Conservation (phyloP, 345 rosid species). For the Linum lewisii region DNA sequence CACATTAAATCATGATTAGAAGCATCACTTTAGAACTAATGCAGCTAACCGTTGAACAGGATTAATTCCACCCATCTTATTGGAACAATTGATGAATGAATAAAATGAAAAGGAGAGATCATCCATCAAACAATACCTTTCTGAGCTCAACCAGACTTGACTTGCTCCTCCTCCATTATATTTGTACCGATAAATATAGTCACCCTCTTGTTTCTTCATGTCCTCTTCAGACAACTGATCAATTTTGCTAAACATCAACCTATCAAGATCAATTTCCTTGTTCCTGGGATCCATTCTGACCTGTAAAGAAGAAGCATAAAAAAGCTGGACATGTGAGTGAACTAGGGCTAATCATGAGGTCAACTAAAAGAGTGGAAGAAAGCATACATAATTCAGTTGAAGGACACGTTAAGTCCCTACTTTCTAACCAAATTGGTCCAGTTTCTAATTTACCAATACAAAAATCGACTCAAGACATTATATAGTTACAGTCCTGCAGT, state of each 20-base stretch:
- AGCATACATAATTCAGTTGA: not conserved
- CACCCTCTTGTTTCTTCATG: slow-evolving; percentile 83
- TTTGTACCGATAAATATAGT: slow-evolving; percentile 82
- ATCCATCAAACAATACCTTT: slow-evolving; percentile 40
- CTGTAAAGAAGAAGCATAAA: slow-evolving; percentile 31
- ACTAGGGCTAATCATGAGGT: slow-evolving; percentile 3
- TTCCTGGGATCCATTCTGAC: slow-evolving; percentile 94
- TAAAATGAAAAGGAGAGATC: not conserved
- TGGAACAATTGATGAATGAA: not conserved
- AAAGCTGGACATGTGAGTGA: not conserved
- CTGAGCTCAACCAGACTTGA: slow-evolving; percentile 96
- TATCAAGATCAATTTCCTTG: slow-evolving; percentile 62
- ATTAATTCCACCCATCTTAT: too few species aligned
- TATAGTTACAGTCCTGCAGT: too few species aligned
- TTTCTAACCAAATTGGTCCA: not conserved
- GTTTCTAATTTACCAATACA: not conserved
- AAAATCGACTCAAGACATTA: too few species aligned
- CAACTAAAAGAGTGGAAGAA: not conserved
- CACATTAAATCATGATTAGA: not conserved
- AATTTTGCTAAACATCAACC: slow-evolving; percentile 52
- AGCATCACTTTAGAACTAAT: not conserved
- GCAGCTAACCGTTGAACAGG: not conserved
- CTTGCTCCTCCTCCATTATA: slow-evolving; percentile 98
- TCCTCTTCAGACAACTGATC: slow-evolving; percentile 63
- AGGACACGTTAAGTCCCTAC: not conserved